Conservation (phyloP, 1,139 yeast species). For the Debaryomyces fabryi region DNA sequence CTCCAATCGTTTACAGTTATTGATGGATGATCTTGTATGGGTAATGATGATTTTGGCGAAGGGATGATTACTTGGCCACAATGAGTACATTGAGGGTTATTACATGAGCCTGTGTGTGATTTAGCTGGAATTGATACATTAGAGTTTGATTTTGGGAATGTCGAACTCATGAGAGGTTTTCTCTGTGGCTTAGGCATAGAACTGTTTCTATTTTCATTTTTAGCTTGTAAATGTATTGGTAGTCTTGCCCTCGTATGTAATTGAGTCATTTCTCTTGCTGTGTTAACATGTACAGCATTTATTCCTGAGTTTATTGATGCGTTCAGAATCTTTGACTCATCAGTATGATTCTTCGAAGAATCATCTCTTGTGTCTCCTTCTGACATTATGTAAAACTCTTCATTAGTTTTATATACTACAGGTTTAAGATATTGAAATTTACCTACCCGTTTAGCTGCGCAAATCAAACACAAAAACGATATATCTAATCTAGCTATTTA, state of each 20-base stretch:
- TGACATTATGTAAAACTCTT: background rate
- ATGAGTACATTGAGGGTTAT: conserved; percentile 58
- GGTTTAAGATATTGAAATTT: background rate
- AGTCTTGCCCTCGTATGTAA: conserved; percentile 41
- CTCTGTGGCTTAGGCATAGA: background rate
- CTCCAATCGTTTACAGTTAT: conserved; percentile 75
- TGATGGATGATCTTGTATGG: conserved; percentile 65
- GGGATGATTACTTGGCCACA: conserved; percentile 78
- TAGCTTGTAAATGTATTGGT: conserved; percentile 20
- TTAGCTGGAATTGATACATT: conserved; percentile 36
- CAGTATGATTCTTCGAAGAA: background rate
- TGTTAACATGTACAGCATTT: conserved; percentile 57
- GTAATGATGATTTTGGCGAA: conserved; percentile 65
- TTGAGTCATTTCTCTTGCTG: conserved; percentile 66
- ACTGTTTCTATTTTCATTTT: conserved; percentile 2
- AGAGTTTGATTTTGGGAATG: conserved; percentile 11
- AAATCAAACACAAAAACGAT: conserved; percentile 2
- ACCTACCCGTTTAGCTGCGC: background rate
- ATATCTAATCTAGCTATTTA: background rate
- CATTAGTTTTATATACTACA: background rate
- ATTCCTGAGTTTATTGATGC: conserved; percentile 34
- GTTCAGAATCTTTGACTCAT: background rate
- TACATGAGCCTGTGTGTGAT: conserved; percentile 37
- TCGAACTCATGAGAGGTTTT: conserved; percentile 5
- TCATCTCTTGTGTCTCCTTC: background rate